These are phyloP conservation scores for Kwoniella europaea DNA, from an alignment of 768 basidiomycete species.

Conservation along the genomic window DNA sequence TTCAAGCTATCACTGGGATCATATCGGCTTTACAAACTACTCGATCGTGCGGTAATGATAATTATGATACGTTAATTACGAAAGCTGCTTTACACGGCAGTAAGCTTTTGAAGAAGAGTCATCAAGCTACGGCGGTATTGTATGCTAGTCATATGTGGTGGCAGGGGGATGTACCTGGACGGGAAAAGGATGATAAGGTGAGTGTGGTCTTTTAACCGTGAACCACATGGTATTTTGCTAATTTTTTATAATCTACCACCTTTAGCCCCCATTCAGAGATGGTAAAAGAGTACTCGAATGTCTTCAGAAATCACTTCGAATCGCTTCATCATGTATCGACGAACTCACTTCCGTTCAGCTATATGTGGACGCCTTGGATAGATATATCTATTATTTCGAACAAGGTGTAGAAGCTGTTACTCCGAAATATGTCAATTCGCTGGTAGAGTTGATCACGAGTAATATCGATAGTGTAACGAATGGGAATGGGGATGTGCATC, in stretches of 20 bases:
- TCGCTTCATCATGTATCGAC: constrained; percentile 94
- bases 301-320: constrained; percentile 92
- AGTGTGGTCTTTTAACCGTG: not conserved
- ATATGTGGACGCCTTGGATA: constrained; percentile 94
- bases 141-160: constrained; percentile 98
- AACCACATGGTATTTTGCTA: not conserved
- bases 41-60: constrained; percentile 88
- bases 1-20: constrained; percentile 95
- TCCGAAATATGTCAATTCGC: constrained; percentile 92
- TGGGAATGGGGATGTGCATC: constrained; percentile 78
- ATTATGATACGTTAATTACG: constrained; percentile 96
- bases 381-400: constrained; percentile 95
- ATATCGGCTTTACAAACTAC: constrained; percentile 88
- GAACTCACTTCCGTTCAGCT: constrained; percentile 95
- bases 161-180: constrained; percentile 70
- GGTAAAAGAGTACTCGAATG: constrained; percentile 98
- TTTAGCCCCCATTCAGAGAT: constrained; percentile 66
- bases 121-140: constrained; percentile 92
- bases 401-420: constrained; percentile 90
- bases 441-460: constrained; percentile 92
- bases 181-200: constrained; percentile 64
- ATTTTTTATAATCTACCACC: not conserved
- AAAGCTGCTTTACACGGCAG: constrained; percentile 98
- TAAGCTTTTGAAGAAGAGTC: constrained; percentile 95
- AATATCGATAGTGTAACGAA: constrained; percentile 81